Base-by-base conservation (phyloP, 202 grass and related monocot species). In the Schoenoplectus tabernaemontani region DNA sequence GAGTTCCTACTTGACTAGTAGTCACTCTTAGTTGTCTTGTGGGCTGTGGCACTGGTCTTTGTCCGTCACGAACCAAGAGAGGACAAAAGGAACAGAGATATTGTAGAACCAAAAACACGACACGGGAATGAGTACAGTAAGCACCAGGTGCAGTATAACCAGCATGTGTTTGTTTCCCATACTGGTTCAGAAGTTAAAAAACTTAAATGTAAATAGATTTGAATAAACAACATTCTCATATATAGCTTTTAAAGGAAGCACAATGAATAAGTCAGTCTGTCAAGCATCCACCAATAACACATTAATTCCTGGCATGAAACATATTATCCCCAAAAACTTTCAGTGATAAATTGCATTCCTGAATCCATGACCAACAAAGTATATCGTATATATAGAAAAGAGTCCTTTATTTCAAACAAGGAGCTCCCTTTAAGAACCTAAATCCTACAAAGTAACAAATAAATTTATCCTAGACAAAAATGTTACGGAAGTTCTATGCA, bases 401-500 rank as follows among this genome's bases (percentile, higher is more conserved):
- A 72, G 24, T 50, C 43, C 68, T 72, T 72, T 72, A 50, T 72
- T 72, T 75, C 47, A 53, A 75, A 36, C 54, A 32, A 30, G 68
- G 43, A 72, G 68, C 43, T 72, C 47, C 47, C 26, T 74, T 51
- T 75, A 47, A 75, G 5, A 75, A 75, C 46, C 70, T 51, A 75
- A 33, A 72, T 51, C 67, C 68, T 72, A 72, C 43, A 5, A 48
- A 48, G 68, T 50, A 32, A 72, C 24, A 50, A 72, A 72, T 48
- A 17, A 72, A 72, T 50, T n/a, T 13, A 50, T 16, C 24, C 68
- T 50, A 72, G 43, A 72, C 46, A 48, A 68, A 68, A 32, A 66
- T 59, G 64, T 38, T 69, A 69, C 9, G 9, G 38, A 11, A 67
- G 37, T 67, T 67, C 64, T 44, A 44, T 43, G 38, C 24, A 69